These are phyloP conservation scores for Daldinia decipiens DNA, from an alignment of 495 filamentous ascomycete genomes.

Conservation along the genomic window DNA sequence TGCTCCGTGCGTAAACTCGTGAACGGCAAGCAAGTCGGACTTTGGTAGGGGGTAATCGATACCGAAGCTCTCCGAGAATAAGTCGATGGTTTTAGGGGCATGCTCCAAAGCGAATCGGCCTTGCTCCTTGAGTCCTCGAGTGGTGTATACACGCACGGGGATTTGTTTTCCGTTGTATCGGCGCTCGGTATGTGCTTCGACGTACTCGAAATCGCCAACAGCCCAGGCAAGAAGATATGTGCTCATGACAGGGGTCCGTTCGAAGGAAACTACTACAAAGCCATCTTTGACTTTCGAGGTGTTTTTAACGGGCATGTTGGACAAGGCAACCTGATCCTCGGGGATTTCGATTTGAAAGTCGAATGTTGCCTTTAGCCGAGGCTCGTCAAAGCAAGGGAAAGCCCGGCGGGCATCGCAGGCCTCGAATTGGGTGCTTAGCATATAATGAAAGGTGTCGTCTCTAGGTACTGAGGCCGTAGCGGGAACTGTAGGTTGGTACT, in stretches of 20 bases:
- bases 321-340: slow-evolving; percentile 83
- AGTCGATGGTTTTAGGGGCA: slow-evolving; percentile 88
- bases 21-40: slow-evolving; percentile 92
- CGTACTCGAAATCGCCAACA: slow-evolving; percentile 94
- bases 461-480: slow-evolving; percentile 76
- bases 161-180: slow-evolving; percentile 88
- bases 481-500: slow-evolving; percentile 83
- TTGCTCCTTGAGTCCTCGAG: slow-evolving; percentile 87
- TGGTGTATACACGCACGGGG: slow-evolving; percentile 96
- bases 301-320: slow-evolving; percentile 90
- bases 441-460: slow-evolving; percentile 84
- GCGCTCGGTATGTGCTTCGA: slow-evolving; percentile 87
- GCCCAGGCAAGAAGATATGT: slow-evolving; percentile 98
- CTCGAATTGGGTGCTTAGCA: slow-evolving; percentile 98
- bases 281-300: slow-evolving; percentile 68
- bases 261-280: slow-evolving; percentile 83
- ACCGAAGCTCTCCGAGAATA: slow-evolving; percentile 92
- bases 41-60: slow-evolving; percentile 97
- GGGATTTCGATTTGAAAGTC: slow-evolving; percentile 93
- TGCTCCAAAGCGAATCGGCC: slow-evolving; percentile 86
- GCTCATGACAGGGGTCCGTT: slow-evolving; percentile 91
- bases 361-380: slow-evolving; percentile 94
- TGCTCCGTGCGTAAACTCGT: slow-evolving; percentile 79
- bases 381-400: slow-evolving; percentile 98
- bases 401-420: slow-evolving; percentile 92